These are phyloP conservation scores for Plasmodium vinckei DNA, from an alignment of 169 alveolate species.

Conservation along the genomic window DNA sequence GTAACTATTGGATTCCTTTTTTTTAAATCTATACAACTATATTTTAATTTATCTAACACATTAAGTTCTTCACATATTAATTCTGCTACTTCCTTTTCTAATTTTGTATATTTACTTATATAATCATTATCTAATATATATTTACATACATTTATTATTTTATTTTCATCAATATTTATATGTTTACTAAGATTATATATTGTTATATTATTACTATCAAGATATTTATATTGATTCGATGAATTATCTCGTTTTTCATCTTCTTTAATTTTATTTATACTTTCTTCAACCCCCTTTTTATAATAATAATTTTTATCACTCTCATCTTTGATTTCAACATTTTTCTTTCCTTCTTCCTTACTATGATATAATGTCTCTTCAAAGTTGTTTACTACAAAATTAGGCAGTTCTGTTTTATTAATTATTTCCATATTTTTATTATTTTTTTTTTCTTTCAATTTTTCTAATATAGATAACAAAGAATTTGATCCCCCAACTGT, in stretches of 20 bases:
- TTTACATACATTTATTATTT: slow-evolving; percentile 91
- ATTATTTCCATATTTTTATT: not conserved
- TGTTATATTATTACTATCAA: slow-evolving; percentile 74
- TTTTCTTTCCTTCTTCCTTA: not conserved
- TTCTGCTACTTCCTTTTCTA: slow-evolving; percentile 62
- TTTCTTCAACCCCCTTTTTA: not conserved
- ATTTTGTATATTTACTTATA: slow-evolving; percentile 90
- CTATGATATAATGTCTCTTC: not conserved
- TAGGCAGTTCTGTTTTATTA: not conserved
- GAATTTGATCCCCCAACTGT: not conserved
- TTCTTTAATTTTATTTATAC: not conserved
- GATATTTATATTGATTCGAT: slow-evolving; percentile 10
- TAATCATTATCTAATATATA: slow-evolving; percentile 93
- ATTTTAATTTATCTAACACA: slow-evolving; percentile 90
- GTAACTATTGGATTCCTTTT: slow-evolving; percentile 94
- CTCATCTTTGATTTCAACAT: not conserved
- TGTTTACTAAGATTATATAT: slow-evolving; percentile 84
- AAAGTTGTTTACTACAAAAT: not conserved
- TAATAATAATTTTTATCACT: not conserved
- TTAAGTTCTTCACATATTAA: slow-evolving; percentile 93
- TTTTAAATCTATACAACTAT: slow-evolving; percentile 87
- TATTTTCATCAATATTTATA: slow-evolving; percentile 89
- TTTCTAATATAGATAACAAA: slow-evolving; percentile 15
- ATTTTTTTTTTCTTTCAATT: slow-evolving; percentile 31
- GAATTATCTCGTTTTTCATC: not conserved